phyloP scores from a whole-genome alignment of 345 rosid genomes.

The Corchorus olitorius region DNA sequence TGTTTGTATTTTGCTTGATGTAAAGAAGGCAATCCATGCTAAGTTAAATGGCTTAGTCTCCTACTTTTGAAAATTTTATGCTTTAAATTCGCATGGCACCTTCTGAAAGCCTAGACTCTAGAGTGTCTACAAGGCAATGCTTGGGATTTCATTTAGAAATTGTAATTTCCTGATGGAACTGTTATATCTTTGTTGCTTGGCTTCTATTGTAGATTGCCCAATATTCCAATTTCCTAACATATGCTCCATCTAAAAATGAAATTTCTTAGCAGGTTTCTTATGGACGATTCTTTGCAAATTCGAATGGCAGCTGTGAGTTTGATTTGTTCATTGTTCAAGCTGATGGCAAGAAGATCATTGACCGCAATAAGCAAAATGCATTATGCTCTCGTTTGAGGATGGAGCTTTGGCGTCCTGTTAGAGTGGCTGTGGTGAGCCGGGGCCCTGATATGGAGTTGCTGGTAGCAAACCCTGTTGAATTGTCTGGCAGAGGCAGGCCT shows the following conservation, averaged over 20 bases:
- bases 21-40: not conserved
- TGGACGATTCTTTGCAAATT: slow-evolving; percentile 59
- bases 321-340: slow-evolving; percentile 66
- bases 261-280: slow-evolving; percentile 48
- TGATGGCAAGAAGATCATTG: slow-evolving; percentile 65
- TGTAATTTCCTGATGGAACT: not conserved
- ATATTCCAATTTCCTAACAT: not conserved
- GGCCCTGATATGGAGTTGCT: slow-evolving; percentile 73
- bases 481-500: slow-evolving; percentile 72
- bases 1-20: not conserved
- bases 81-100: not conserved
- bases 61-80: not conserved
- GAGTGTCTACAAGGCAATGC: not conserved
- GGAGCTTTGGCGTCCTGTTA: slow-evolving; percentile 63
- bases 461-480: slow-evolving; percentile 77
- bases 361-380: slow-evolving; percentile 55
- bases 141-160: not conserved
- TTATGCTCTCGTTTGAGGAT: slow-evolving; percentile 59
- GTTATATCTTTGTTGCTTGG: not conserved
- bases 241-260: not conserved
- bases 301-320: slow-evolving; percentile 48
- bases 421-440: slow-evolving; percentile 57
- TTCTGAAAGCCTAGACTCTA: not conserved
- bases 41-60: not conserved
- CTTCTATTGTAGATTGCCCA: not conserved